Evolutionary conservation across 2,329 filamentous ascomycete genomes (phyloP).

Genomic region (Neonectria faginata): DNA sequence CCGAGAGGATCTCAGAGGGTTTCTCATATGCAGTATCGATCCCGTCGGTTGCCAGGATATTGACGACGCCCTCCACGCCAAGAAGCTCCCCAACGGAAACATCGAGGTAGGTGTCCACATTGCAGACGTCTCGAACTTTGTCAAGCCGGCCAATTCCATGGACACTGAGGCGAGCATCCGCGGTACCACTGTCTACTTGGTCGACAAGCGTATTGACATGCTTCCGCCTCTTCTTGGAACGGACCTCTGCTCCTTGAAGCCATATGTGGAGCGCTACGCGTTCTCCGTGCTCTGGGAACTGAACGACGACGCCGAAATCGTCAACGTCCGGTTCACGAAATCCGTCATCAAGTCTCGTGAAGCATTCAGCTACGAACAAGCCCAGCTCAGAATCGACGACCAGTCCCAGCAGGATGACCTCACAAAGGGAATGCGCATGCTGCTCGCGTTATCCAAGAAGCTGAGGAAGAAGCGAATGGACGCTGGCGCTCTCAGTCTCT

Average conservation of each 20-base stretch:
- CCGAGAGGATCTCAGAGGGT: conserved; percentile 83
- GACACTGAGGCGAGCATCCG: conserved; percentile 93
- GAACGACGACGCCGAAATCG: conserved; percentile 84
- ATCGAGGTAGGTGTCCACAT: conserved; percentile 98
- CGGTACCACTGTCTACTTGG: conserved; percentile 95
- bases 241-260: conserved; percentile 95
- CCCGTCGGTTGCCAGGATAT: conserved; percentile 97
- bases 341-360: conserved; percentile 97
- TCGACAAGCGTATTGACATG: conserved; percentile 99
- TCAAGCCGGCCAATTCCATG: conserved; percentile 97
- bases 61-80: conserved; percentile 94
- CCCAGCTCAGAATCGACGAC: conserved; percentile 94
- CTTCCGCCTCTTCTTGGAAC: conserved; percentile 95
- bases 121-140: conserved; percentile 98
- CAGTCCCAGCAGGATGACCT: conserved; percentile 87
- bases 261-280: conserved; percentile 93
- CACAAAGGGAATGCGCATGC: conserved; percentile 86
- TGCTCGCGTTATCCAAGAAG: conserved; percentile 91
- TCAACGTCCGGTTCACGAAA: conserved; percentile 91
- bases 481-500: conserved; percentile 92
- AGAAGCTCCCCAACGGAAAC: conserved; percentile 88
- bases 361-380: conserved; percentile 97
- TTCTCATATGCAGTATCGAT: conserved; percentile 97
- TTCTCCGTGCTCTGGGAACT: conserved; percentile 93
- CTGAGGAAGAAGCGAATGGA: conserved; percentile 96